A percentile compares a stretch with the other conserved stretches of the same genome.
Conservation (phyloP, 2,329 filamentous ascomycete species). For the Ophiostoma himal-ulmi region DNA sequence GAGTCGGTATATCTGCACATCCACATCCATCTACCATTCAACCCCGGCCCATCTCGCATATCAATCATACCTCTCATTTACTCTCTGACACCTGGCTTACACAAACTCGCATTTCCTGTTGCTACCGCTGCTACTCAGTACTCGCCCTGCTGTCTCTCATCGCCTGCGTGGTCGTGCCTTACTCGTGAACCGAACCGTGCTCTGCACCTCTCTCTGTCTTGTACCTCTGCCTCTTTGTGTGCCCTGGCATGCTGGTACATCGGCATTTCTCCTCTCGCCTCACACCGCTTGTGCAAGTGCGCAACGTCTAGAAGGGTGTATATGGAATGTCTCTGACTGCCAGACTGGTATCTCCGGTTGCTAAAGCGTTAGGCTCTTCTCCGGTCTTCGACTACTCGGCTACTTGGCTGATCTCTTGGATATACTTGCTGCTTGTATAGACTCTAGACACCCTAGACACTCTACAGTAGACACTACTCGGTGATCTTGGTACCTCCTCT, state of each 20-base stretch:
- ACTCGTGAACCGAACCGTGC: neutral
- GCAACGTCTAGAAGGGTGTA: neutral
- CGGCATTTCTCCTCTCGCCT: neutral
- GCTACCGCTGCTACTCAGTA: neutral
- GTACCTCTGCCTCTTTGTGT: neutral
- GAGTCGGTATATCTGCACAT: neutral
- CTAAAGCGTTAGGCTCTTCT: neutral
- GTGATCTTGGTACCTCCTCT: neutral
- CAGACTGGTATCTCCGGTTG: neutral
- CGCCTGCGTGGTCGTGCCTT: neutral
- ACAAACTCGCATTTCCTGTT: neutral
- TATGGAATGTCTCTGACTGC: slow-evolving; percentile 5
- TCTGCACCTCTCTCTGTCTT: neutral
- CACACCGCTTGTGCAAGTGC: neutral
- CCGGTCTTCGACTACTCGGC: neutral
- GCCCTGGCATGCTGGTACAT: neutral
- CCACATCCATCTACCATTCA: neutral
- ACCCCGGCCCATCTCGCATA: neutral
- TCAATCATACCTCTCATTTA: neutral
- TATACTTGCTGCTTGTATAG: neutral
- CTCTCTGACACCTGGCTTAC: neutral
- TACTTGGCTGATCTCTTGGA: neutral
- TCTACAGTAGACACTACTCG: neutral
- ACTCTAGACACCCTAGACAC: neutral
- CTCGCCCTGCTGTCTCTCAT: neutral